phyloP scores from a whole-genome alignment of 176 grass and related monocot genomes.

The Triticum dicoccoides region DNA sequence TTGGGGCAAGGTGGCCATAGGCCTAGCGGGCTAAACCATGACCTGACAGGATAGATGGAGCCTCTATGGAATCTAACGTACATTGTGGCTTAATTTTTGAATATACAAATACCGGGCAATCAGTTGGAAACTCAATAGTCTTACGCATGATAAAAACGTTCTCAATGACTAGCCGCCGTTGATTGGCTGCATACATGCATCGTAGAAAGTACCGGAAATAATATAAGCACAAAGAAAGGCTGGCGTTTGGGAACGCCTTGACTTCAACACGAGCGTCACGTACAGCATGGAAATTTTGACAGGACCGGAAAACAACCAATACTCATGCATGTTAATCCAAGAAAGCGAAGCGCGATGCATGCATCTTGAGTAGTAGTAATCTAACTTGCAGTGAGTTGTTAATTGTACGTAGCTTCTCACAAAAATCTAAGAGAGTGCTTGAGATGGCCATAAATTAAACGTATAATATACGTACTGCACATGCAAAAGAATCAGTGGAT shows the following conservation, averaged over 20 bases:
- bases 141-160: constrained; percentile 15
- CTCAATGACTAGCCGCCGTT: not conserved
- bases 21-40: too few relatives aligned
- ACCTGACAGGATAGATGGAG: too few relatives aligned
- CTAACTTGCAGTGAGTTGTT: not conserved
- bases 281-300: not conserved
- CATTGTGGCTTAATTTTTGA: too few relatives aligned
- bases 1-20: too few relatives aligned
- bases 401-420: not conserved
- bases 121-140: too few relatives aligned
- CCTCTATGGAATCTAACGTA: too few relatives aligned
- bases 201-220: not conserved
- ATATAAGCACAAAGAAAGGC: not conserved
- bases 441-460: not conserved
- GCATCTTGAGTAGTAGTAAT: not conserved
- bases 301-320: not conserved
- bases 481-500: not conserved
- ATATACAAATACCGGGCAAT: too few relatives aligned
- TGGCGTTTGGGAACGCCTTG: not conserved
- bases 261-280: constrained; percentile 11
- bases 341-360: not conserved
- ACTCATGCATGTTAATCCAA: not conserved
- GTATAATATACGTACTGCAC: not conserved
- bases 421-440: not conserved
- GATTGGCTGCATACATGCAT: constrained; percentile 6